phyloP scores from a whole-genome alignment of 176 grass and related monocot genomes.

The Thinopyrum elongatum region DNA sequence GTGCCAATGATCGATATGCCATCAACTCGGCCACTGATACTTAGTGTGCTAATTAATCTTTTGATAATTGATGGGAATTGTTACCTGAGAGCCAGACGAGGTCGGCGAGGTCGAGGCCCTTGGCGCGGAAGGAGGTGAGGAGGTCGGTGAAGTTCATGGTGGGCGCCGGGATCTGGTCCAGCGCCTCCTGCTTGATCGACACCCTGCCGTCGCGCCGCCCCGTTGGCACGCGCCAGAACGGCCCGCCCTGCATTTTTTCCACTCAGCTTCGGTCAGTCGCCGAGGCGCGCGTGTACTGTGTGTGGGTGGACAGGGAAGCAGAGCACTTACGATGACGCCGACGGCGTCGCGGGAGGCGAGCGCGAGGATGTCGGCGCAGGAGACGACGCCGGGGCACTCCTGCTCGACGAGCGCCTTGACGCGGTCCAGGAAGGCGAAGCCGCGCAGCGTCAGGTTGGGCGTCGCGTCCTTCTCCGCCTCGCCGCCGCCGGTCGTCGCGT shows the following conservation, averaged over 20 bases:
- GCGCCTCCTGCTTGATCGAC: slow-evolving; percentile 65
- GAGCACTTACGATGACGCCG: slow-evolving; percentile 48
- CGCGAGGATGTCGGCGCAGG: slow-evolving; percentile 82
- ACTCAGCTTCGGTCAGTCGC: background rate
- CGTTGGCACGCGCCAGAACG: slow-evolving; percentile 84
- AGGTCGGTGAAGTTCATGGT: slow-evolving; percentile 68
- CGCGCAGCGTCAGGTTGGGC: slow-evolving; percentile 76
- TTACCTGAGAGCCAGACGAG: slow-evolving; percentile 86
- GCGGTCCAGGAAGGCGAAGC: slow-evolving; percentile 69
- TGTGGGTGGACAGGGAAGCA: background rate
- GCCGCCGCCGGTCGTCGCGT: slow-evolving; percentile 42
- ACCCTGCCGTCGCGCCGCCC: slow-evolving; percentile 79
- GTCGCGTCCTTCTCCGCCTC: slow-evolving; percentile 64
- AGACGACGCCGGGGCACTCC: slow-evolving; percentile 90
- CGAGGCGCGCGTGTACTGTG: background rate
- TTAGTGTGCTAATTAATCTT: background rate
- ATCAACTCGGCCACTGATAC: background rate
- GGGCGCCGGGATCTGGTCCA: slow-evolving; percentile 55
- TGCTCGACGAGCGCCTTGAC: slow-evolving; percentile 70
- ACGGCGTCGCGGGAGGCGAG: slow-evolving; percentile 73
- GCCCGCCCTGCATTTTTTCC: slow-evolving; percentile 57
- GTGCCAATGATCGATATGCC: background rate
- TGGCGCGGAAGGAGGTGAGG: slow-evolving; percentile 56
- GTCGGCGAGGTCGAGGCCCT: slow-evolving; percentile 70
- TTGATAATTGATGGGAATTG: background rate